These are phyloP conservation scores for Chamaecyparis obtusa DNA, from an alignment of 75 land plant species.

Conservation along the genomic window DNA sequence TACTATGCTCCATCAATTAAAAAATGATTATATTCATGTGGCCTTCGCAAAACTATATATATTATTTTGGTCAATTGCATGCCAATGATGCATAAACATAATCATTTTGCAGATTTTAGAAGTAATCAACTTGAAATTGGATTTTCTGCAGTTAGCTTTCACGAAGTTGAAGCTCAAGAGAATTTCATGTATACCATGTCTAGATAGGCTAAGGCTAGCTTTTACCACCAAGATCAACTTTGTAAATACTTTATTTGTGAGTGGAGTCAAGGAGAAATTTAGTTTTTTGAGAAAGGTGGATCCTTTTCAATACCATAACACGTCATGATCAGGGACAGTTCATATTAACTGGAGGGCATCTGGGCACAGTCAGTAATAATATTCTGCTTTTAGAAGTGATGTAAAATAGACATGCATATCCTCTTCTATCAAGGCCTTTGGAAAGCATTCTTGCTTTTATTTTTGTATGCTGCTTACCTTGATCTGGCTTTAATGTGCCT, in stretches of 20 bases:
- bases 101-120: neutral
- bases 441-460: neutral
- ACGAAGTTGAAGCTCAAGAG: neutral
- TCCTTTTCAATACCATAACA: neutral
- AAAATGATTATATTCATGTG: neutral
- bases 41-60: neutral
- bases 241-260: neutral
- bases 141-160: constrained; percentile 9
- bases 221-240: neutral
- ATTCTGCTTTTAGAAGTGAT: neutral
- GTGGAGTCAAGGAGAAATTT: neutral
- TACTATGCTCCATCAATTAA: neutral
- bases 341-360: neutral
- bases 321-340: neutral
- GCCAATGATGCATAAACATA: neutral
- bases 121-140: neutral
- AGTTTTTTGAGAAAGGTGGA: neutral
- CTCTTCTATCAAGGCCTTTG: neutral
- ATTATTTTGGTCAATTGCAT: neutral
- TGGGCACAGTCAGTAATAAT: neutral
- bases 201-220: neutral
- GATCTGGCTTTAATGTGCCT: neutral
- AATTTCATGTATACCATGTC: neutral
- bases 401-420: neutral
- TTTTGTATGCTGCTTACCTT: neutral